Conservation (phyloP, 148 eudicot genomes). For the Cornus kousa region DNA sequence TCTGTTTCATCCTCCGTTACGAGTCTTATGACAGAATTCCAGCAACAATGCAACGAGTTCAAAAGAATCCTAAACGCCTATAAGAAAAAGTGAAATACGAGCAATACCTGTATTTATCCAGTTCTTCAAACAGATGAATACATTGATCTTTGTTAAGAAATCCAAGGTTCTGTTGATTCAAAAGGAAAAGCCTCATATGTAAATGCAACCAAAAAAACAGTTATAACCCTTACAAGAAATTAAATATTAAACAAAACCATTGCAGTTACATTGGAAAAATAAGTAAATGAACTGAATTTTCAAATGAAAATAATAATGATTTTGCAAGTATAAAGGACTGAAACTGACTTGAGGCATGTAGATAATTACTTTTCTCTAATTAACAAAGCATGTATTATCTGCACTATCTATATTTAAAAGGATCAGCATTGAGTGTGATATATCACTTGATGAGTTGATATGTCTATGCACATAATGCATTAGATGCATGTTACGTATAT, state of each 20-base stretch:
- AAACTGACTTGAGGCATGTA: neutral
- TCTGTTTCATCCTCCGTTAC: neutral
- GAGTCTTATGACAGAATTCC: neutral
- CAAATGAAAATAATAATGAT: neutral
- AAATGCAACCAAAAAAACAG: constrained; percentile 8
- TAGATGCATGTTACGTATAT: too few relatives aligned
- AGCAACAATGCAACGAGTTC: neutral
- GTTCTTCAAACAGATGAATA: constrained; percentile 69
- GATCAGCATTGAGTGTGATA: neutral
- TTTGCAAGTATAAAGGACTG: too few relatives aligned
- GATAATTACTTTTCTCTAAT: neutral
- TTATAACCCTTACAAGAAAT: neutral
- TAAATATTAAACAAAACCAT: neutral
- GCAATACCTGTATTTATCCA: constrained; percentile 80
- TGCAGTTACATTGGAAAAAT: constrained; percentile 7
- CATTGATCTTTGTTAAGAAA: constrained; percentile 73
- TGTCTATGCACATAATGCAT: too few relatives aligned
- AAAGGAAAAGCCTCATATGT: constrained; percentile 8
- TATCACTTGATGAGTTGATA: neutral
- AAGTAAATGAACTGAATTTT: neutral
- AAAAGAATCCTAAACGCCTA: neutral
- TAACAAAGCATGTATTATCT: neutral
- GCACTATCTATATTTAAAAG: neutral
- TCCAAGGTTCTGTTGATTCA: constrained; percentile 41
- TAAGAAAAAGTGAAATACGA: neutral